These are phyloP conservation scores for Aristolochia contorta DNA, from an alignment of 164 flowering plant species.

Conservation along the genomic window DNA sequence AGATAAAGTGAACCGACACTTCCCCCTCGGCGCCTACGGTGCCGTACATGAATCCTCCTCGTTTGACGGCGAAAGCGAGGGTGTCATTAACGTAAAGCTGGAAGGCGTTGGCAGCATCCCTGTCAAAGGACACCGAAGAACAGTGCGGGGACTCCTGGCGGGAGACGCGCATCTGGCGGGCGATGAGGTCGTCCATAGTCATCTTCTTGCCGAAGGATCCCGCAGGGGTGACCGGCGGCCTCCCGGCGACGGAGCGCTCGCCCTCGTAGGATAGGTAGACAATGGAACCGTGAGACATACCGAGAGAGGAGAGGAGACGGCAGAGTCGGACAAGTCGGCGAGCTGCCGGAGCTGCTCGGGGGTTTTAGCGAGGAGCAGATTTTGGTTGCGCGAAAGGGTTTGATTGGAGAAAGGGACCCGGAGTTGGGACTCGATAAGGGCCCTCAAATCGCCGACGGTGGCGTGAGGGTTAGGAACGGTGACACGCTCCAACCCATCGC, in stretches of 20 bases:
- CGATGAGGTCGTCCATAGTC: slow-evolving; percentile 92
- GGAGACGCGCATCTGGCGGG: slow-evolving; percentile 71
- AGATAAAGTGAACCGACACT: slow-evolving; percentile 75
- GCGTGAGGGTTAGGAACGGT: slow-evolving; percentile 36
- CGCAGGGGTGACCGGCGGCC: slow-evolving; percentile 36
- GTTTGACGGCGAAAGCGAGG: slow-evolving; percentile 73
- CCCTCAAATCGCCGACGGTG: slow-evolving; percentile 43
- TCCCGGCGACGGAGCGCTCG: slow-evolving; percentile 50
- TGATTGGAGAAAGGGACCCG: slow-evolving; percentile 52
- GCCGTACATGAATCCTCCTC: slow-evolving; percentile 95
- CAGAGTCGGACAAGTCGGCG: slow-evolving; percentile 58
- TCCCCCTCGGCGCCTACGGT: slow-evolving; percentile 47
- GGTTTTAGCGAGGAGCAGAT: slow-evolving; percentile 65
- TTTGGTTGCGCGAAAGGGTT: slow-evolving; percentile 68
- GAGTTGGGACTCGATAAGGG: slow-evolving; percentile 65
- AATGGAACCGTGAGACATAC: slow-evolving; percentile 65
- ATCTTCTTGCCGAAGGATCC: slow-evolving; percentile 90
- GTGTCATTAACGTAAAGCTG: slow-evolving; percentile 77
- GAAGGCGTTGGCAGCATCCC: slow-evolving; percentile 69
- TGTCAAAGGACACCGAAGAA: slow-evolving; percentile 74
- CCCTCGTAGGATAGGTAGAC: slow-evolving; percentile 65
- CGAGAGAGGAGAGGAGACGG: slow-evolving; percentile 53
- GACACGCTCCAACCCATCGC: slow-evolving; percentile 80
- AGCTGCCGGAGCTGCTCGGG: slow-evolving; percentile 35
- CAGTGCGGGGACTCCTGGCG: slow-evolving; percentile 80